phyloP scores from a whole-genome alignment of 2,329 filamentous ascomycete species.

The Trichophyton mentagrophytes region DNA sequence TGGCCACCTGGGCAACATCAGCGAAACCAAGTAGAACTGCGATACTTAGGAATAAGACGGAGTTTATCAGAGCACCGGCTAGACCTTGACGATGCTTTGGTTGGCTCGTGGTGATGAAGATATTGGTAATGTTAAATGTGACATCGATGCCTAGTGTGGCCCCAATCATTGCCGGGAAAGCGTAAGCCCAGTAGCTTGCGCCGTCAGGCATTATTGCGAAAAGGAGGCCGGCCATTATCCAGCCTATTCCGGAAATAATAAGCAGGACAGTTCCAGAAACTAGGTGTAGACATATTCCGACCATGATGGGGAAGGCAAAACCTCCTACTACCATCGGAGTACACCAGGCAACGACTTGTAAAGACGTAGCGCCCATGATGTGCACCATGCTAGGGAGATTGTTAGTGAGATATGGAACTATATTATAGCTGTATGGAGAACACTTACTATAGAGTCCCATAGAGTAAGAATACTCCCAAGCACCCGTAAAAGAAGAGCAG shows the following conservation, averaged over 20 bases:
- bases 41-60: constrained; percentile 57
- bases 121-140: constrained; percentile 60
- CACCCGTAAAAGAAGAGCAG: constrained; percentile 57
- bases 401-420: constrained; percentile 2
- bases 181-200: constrained; percentile 56
- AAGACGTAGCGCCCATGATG: constrained; percentile 45
- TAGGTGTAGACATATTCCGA: constrained; percentile 55
- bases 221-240: constrained; percentile 45
- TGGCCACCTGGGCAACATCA: constrained; percentile 47
- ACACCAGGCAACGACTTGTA: constrained; percentile 57
- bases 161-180: constrained; percentile 52
- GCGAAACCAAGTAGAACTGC: constrained; percentile 58
- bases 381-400: constrained; percentile 40
- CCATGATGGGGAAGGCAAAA: constrained; percentile 48
- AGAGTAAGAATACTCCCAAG: constrained; percentile 56
- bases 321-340: constrained; percentile 56
- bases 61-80: constrained; percentile 59
- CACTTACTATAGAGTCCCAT: constrained; percentile 54
- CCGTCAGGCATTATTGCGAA: constrained; percentile 50
- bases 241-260: constrained; percentile 48
- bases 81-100: constrained; percentile 55
- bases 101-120: constrained; percentile 64
- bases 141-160: constrained; percentile 63
- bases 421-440: neutral
- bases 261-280: constrained; percentile 52